Evolutionary conservation across 2,329 filamentous ascomycete species (phyloP).

Genomic region (Aspergillus awamori): DNA sequence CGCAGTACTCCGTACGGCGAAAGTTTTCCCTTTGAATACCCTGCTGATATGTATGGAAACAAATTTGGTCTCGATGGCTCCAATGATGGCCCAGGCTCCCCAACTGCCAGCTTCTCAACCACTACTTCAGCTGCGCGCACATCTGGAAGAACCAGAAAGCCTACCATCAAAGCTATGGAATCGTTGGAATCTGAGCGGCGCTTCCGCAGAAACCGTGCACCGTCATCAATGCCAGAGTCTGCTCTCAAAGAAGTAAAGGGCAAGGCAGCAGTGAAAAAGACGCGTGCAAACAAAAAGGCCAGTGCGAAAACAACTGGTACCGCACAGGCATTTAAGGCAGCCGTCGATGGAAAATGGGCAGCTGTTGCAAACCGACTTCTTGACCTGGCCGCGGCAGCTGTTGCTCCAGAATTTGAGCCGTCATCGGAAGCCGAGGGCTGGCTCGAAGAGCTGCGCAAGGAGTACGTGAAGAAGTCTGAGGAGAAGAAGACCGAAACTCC

Average conservation of each 20-base stretch:
- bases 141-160: slow-evolving; percentile 25
- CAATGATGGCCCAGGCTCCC: slow-evolving; percentile 24
- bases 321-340: neutral
- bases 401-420: slow-evolving; percentile 18
- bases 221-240: slow-evolving; percentile 15
- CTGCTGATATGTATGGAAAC: slow-evolving; percentile 25
- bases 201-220: slow-evolving; percentile 18
- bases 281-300: neutral
- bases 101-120: slow-evolving; percentile 22
- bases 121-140: slow-evolving; percentile 21
- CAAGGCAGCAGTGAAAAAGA: neutral
- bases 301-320: neutral
- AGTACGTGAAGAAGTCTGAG: slow-evolving; percentile 14
- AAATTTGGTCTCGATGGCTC: slow-evolving; percentile 25
- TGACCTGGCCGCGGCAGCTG: slow-evolving; percentile 21
- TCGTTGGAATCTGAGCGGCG: slow-evolving; percentile 25
- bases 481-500: neutral
- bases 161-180: slow-evolving; percentile 25
- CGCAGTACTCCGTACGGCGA: slow-evolving; percentile 3
- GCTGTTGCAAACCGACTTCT: slow-evolving; percentile 18
- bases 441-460: slow-evolving; percentile 19
- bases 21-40: slow-evolving; percentile 25
- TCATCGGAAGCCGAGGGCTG: slow-evolving; percentile 17
- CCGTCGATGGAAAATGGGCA: slow-evolving; percentile 5
- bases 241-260: neutral